A percentile compares a stretch with the other conserved stretches of the same genome.
Evolutionary conservation across 2,329 filamentous ascomycete species (phyloP).

Genomic region (Claviceps capensis): DNA sequence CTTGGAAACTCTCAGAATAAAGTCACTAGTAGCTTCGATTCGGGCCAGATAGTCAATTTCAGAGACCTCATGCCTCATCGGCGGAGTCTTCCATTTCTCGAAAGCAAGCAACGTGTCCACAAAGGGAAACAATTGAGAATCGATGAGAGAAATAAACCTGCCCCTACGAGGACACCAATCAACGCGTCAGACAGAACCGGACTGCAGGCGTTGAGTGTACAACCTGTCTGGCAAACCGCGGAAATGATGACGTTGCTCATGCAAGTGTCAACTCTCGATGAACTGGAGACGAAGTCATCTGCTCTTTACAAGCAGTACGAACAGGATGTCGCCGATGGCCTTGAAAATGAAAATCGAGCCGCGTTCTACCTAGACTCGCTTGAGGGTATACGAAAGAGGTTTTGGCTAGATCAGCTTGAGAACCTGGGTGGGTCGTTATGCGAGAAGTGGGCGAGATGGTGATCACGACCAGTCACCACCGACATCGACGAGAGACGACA

Average conservation of each 20-base stretch:
- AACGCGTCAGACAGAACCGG: background rate
- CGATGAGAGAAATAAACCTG: background rate
- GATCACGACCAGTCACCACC: background rate
- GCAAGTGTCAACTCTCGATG: conserved; percentile 11
- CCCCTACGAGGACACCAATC: background rate
- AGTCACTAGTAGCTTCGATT: background rate
- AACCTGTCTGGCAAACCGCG: background rate
- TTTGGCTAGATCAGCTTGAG: conserved; percentile 17
- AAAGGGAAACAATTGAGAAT: background rate
- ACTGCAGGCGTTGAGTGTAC: background rate
- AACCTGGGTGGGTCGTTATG: background rate
- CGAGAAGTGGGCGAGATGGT: background rate
- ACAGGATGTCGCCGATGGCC: conserved; percentile 13
- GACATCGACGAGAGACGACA: background rate
- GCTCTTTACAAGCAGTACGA: conserved; percentile 20
- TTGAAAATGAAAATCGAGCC: conserved; percentile 12
- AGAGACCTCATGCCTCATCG: conserved; percentile 17
- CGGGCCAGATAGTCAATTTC: conserved; percentile 8
- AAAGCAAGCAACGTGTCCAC: background rate
- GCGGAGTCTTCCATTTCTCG: conserved; percentile 17
- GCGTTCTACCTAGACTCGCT: conserved; percentile 19
- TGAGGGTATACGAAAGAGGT: conserved; percentile 12
- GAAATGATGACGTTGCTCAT: conserved; percentile 13
- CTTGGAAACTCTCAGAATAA: background rate
- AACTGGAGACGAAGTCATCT: conserved; percentile 14